Conservation (phyloP, 108 stramenopile genomes). For the Fragilaria radians region DNA sequence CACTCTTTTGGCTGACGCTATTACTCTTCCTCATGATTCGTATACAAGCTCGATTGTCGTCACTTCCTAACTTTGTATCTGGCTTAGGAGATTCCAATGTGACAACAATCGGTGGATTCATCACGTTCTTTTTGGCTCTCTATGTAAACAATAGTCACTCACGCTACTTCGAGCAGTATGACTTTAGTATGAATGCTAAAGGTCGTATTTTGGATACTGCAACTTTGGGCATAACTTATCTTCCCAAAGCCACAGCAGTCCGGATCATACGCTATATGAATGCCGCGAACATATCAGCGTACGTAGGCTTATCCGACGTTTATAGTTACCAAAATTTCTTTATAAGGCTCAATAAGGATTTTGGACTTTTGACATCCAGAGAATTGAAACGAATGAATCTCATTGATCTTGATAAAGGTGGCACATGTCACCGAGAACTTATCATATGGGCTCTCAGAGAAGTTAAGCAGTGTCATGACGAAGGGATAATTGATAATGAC, state of each 20-base stretch:
- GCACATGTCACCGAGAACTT: conserved; percentile 12
- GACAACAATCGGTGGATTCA: conserved; percentile 30
- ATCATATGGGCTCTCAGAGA: conserved; percentile 20
- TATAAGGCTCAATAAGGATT: conserved; percentile 21
- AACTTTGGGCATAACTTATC: conserved; percentile 9
- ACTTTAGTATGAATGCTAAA: conserved; percentile 21
- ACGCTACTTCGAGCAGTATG: conserved; percentile 32
- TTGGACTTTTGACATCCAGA: conserved; percentile 18
- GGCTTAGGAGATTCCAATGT: conserved; percentile 2
- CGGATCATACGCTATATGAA: conserved; percentile 42
- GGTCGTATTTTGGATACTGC: conserved; percentile 43
- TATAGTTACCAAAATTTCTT: conserved; percentile 27
- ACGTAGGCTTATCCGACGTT: conserved; percentile 26
- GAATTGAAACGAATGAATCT: conserved; percentile 25
- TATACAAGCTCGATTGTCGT: conserved; percentile 7
- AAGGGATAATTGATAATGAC: conserved; percentile 10
- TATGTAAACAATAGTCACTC: conserved; percentile 38
- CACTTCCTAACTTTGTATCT: background rate
- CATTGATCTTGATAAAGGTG: conserved; percentile 26
- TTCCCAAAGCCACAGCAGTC: conserved; percentile 26
- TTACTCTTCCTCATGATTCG: conserved; percentile 19
- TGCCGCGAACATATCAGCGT: conserved; percentile 40
- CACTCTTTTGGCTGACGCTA: conserved; percentile 41
- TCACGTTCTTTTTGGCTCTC: conserved; percentile 45
- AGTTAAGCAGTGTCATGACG: conserved; percentile 2